A percentile compares a stretch with the other conserved stretches of the same genome.
Evolutionary conservation across 164 flowering plant species (phyloP).

Genomic region (Taxillus chinensis): DNA sequence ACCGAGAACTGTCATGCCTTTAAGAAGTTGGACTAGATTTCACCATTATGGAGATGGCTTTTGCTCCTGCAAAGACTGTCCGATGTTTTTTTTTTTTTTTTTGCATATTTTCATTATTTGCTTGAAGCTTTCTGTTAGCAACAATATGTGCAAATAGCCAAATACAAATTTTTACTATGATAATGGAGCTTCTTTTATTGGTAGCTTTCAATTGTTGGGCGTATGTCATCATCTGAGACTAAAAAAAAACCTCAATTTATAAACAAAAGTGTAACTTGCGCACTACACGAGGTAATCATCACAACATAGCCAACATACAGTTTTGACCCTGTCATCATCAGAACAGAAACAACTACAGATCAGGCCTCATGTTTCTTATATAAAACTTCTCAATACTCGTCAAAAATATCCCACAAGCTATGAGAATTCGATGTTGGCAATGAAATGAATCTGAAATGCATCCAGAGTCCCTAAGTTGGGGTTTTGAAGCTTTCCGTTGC

Average conservation of each 20-base stretch:
- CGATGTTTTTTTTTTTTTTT: slow-evolving; percentile 6
- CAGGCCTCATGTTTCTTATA: not conserved
- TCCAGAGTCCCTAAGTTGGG: slow-evolving; percentile 32
- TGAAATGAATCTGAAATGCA: not conserved
- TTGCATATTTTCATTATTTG: not conserved
- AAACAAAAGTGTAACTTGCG: no score
- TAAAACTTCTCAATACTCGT: not conserved
- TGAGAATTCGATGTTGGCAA: slow-evolving; percentile 17
- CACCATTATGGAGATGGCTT: slow-evolving; percentile 64
- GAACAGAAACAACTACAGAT: not conserved
- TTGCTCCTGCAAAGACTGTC: slow-evolving; percentile 55
- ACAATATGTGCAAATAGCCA: no score
- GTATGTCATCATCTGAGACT: no score
- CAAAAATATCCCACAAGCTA: slow-evolving; percentile 28
- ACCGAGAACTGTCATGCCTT: slow-evolving; percentile 67
- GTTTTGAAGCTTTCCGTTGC: slow-evolving; percentile 3
- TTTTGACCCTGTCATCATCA: no score
- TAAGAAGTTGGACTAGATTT: slow-evolving; percentile 61
- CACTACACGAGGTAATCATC: no score
- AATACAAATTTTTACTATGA: no score
- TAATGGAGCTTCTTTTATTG: no score
- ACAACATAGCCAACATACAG: no score
- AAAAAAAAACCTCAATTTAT: no score
- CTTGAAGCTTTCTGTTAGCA: no score
- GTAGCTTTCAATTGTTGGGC: no score